Percentiles rank a stretch among this genome's conserved stretches.
phyloP scores from a whole-genome alignment of 2,329 filamentous ascomycete species.

The Lasiodiplodia sp. region DNA sequence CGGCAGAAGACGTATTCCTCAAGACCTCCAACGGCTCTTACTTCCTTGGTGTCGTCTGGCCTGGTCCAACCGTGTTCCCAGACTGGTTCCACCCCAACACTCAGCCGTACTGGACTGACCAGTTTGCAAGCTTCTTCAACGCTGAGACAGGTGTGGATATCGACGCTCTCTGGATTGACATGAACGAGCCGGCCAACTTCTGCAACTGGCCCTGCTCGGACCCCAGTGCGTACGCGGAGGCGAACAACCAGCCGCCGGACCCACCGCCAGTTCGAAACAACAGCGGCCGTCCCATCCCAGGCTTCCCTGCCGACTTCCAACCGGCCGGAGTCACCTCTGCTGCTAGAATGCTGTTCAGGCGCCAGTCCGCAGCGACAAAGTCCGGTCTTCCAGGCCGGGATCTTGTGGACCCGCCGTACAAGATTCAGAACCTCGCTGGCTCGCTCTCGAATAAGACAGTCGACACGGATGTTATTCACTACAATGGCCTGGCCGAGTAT shows the following conservation, averaged over 20 bases:
- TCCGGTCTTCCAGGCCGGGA: slow-evolving; percentile 69
- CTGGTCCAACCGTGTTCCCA: slow-evolving; percentile 74
- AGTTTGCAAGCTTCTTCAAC: slow-evolving; percentile 72
- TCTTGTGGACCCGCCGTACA: slow-evolving; percentile 69
- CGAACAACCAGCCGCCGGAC: slow-evolving; percentile 63
- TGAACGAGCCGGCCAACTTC: slow-evolving; percentile 51
- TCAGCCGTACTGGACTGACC: slow-evolving; percentile 71
- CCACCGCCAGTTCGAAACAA: slow-evolving; percentile 67
- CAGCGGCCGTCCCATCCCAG: slow-evolving; percentile 70
- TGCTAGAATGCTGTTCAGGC: slow-evolving; percentile 20
- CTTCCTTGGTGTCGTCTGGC: slow-evolving; percentile 75
- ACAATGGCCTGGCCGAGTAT: slow-evolving; percentile 72
- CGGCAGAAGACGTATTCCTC: slow-evolving; percentile 63
- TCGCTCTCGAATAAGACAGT: slow-evolving; percentile 59
- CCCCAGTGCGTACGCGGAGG: slow-evolving; percentile 45
- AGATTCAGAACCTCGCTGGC: slow-evolving; percentile 68
- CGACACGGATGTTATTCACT: slow-evolving; percentile 71
- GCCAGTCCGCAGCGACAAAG: slow-evolving; percentile 50
- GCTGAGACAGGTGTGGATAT: slow-evolving; percentile 72
- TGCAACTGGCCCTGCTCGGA: slow-evolving; percentile 55
- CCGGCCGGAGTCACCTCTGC: slow-evolving; percentile 46
- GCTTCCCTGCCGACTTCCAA: slow-evolving; percentile 73
- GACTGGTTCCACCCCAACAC: slow-evolving; percentile 78
- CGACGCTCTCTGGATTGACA: slow-evolving; percentile 71
- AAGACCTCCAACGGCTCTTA: slow-evolving; percentile 62